Evolutionary conservation across 2,329 filamentous ascomycete genomes (phyloP), one percentile per base, ranked within the genome.

Genomic region (Escovopsis sp.): DNA sequence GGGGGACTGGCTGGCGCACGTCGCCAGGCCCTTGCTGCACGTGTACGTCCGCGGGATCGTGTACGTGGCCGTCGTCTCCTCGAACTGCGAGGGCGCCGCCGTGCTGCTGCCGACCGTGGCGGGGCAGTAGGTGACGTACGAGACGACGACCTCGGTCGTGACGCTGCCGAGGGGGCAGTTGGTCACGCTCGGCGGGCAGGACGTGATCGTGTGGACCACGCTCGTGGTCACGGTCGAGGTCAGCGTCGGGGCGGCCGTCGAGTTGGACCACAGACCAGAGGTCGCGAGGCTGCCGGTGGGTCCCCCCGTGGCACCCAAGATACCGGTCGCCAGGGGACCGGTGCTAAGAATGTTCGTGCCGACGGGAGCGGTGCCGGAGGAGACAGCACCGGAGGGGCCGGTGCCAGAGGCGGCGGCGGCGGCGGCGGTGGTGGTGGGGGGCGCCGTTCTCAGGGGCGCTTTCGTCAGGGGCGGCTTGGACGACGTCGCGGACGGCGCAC

Each of bases 131-230:
- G 50, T 50, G 0, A 53, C 55, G 36, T 44, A 44, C 7, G 47
- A 44, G 10, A 48, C 48, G 11, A 55, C 27, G 7, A 55, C 44
- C 41, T 57, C 48, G 10, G 56, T 52, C 32, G 45, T 47, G 39
- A 50, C 47, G 15, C 44, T 37, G 36, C 47, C 49, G 29, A 46
- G 42, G 11, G 44, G 44, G 42, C 44, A 46, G 42, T 46, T 55
- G 59, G 72, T 70, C 55, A 80, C 74, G 46, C 67, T 67, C 39
- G 74, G 64, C 44, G 61, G 66, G 66, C 76, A 80, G 43, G 67
- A 68, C 61, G 72, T 79, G 67, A 79, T 63, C 62, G 75, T 80
- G 44, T 55, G 55, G 30, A 53, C 49, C 41, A 41, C 49, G 39
- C 52, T 56, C 14, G 47, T 49, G 33, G 49, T 54, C 37, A 54